Evolutionary conservation across 164 flowering plant species (phyloP), one percentile per base, ranked within the genome.

Genomic region (Tinospora cordifolia): DNA sequence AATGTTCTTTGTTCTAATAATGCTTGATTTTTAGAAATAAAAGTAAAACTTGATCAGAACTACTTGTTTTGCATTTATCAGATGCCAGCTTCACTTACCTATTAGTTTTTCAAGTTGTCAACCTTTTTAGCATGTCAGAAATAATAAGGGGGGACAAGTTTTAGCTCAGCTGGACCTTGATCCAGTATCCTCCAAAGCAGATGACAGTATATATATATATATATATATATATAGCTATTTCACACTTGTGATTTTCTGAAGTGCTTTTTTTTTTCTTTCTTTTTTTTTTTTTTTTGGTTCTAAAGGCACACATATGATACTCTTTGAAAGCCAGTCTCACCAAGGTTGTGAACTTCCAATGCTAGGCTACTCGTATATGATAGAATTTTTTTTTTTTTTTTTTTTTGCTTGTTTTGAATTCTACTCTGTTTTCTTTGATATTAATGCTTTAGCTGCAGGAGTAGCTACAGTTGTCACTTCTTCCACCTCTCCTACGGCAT

Each of bases 361-460:
- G 62, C 62, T 62, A 27, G 34, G 39, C 30, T 62, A n/a, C 65
- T n/a, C 49, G 21, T 14, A 38, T 38, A 65, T 65, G 39, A 40
- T n/a, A 11, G 13, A n/a, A n/a, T n/a, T n/a, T n/a, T n/a, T n/a
- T n/a, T n/a, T n/a, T n/a, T n/a, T n/a, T n/a, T n/a, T n/a, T 41
- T 41, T 11, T 11, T 41, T 0, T 41, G 13, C 11, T 41, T 4
- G 6, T 41, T 41, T 41, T 41, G 9, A 8, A 41, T 41, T 41
- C 46, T 41, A 4, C 13, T 41, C 46, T 41, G 46, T 41, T 41
- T 41, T 41, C 46, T 41, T 3, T 41, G 13, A 41, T 41, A 41
- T 34, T 63, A 39, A 63, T 63, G 66, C 41, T 39, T 30, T 30
- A 63, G 40, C 66, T 63, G 66, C 66, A 63, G 66, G 41, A 12